Base-by-base conservation (phyloP, 2,329 filamentous ascomycete species). In the Fusarium buxicola region DNA sequence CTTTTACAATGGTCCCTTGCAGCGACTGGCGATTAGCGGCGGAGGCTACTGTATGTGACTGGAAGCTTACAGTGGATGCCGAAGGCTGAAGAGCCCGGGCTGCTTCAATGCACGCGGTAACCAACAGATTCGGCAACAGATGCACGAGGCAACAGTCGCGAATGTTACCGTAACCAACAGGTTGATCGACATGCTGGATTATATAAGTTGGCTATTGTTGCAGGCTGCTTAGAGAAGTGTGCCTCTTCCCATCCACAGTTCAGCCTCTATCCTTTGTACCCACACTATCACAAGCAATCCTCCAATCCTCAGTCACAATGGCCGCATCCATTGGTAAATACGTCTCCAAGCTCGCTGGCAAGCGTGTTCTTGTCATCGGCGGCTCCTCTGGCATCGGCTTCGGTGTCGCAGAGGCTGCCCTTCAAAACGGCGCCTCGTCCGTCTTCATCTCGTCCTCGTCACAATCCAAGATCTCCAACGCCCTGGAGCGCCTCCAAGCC, bases 361-460 rank as follows among this genome's bases (percentile, higher is more conserved):
- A 55, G 4, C 64, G 64, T n/a, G 61, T 69, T 7, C 63, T 69
- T 2, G 48, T 69, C 54, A 68, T 69, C 13, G 67, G 65, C 8
- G 67, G 65, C 11, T 58, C 63, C 16, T 62, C 63, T 13, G 66
- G 66, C 15, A 65, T 68, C 11, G 66, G 66, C 8, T 68, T 67
- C 2, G 66, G 60, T 7, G 66, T 68, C 13, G 65, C 66, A 12
- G 66, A 69, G 39, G 60, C 53, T 7, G 63, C 56, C 1, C 32
- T 68, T 5, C 49, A 65, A 0, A 55, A 67, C 32, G 66, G 66
- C 3, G 65, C 66, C 0, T 40, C 59, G 0, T 55, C 60, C 4
- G 50, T 63, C 7, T 67, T 67, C 9, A 62, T 68, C 16, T 65
- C 65, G 0, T 69, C 65, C 0, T 63, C 47, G 2, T 63, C 50